A percentile compares a stretch with the other conserved stretches of the same genome.
Evolutionary conservation across 768 basidiomycete genomes (phyloP).

Genomic region (Podaxis sp.): DNA sequence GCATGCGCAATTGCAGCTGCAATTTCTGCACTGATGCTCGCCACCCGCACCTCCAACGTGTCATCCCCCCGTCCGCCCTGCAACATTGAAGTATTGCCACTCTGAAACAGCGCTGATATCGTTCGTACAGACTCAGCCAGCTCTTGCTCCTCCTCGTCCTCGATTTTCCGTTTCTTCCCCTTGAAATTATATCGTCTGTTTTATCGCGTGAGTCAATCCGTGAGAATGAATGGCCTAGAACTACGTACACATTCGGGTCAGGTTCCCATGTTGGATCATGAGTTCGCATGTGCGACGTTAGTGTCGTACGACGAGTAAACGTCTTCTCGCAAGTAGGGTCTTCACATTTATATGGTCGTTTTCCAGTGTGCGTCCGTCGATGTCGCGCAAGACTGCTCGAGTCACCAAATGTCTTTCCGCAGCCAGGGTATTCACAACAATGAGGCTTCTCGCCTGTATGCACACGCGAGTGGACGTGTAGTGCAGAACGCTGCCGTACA

Average conservation of each 20-base stretch:
- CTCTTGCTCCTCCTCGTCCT: conserved; percentile 63
- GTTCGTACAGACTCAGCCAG: conserved; percentile 74
- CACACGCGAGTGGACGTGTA: conserved; percentile 85
- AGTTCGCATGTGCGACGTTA: conserved; percentile 85
- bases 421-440: conserved; percentile 85
- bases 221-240: conserved; percentile 9
- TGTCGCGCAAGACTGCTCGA: conserved; percentile 91
- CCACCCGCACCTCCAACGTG: conserved; percentile 63
- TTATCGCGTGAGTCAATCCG: conserved; percentile 20
- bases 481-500: conserved; percentile 69
- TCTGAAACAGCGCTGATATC: conserved; percentile 68
- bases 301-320: conserved; percentile 81
- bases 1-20: conserved; percentile 79
- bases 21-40: conserved; percentile 79
- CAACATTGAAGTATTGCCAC: conserved; percentile 34
- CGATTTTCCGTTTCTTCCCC: conserved; percentile 62
- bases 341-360: conserved; percentile 85
- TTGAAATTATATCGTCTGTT: conserved; percentile 78
- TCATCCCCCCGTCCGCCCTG: conserved; percentile 37
- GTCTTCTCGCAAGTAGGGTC: conserved; percentile 83
- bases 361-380: conserved; percentile 85
- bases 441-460: conserved; percentile 96
- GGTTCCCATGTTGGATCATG: conserved; percentile 86
- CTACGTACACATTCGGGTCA: conserved; percentile 74
- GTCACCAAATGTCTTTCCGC: conserved; percentile 86